Conservation (phyloP, 2,329 filamentous ascomycete genomes). For the Orbilia blumenaviensis region DNA sequence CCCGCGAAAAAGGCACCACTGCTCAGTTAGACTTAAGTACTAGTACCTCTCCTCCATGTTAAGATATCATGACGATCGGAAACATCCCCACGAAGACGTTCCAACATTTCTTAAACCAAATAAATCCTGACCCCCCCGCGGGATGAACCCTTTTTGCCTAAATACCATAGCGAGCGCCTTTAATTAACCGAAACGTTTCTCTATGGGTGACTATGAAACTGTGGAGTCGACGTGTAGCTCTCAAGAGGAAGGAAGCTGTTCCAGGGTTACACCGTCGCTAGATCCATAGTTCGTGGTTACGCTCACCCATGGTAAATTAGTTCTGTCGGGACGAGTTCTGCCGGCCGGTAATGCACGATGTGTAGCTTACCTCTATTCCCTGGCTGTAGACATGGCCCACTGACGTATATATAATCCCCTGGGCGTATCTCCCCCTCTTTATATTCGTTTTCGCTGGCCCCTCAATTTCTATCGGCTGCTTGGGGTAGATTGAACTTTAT, state of each 20-base stretch:
- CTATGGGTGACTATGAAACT: neutral
- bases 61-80: neutral
- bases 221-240: no score
- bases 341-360: slow-evolving; percentile 41
- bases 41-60: no score
- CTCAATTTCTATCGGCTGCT: neutral
- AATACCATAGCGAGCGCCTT: neutral
- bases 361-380: neutral
- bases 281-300: slow-evolving; percentile 13
- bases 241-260: neutral
- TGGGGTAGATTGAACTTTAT: neutral
- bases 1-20: neutral
- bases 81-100: neutral
- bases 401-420: slow-evolving; percentile 25
- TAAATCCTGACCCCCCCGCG: neutral
- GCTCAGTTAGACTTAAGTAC: neutral
- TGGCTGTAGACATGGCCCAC: neutral
- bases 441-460: neutral
- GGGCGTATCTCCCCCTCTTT: neutral
- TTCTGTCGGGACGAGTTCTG: slow-evolving; percentile 43
- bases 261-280: slow-evolving; percentile 4
- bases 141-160: slow-evolving; percentile 51
- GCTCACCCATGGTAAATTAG: slow-evolving; percentile 34
- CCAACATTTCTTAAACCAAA: neutral
- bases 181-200: slow-evolving; percentile 30